phyloP scores from a whole-genome alignment of 129 eudicot genomes.

The Chrysanthemum seticuspe region DNA sequence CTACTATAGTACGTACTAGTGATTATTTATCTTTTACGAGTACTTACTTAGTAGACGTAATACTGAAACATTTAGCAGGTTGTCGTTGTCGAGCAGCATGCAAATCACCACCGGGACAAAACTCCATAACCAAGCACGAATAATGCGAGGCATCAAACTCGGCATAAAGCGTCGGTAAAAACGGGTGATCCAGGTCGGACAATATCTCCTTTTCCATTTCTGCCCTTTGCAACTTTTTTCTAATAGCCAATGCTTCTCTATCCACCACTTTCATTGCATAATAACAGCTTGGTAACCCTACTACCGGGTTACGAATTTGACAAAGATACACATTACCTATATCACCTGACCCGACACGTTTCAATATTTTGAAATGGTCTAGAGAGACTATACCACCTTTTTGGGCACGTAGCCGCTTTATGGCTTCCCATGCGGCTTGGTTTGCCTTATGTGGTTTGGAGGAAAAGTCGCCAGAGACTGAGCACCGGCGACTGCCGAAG shows the following conservation, averaged over 20 bases:
- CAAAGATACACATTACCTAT: constrained; percentile 75
- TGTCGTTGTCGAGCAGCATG: constrained; percentile 63
- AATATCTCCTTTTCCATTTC: constrained; percentile 73
- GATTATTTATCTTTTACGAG: not conserved
- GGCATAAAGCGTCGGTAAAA: constrained; percentile 70
- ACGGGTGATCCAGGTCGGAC: constrained; percentile 72
- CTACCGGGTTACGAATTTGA: constrained; percentile 66
- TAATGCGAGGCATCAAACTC: constrained; percentile 75
- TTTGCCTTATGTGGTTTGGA: constrained; percentile 77
- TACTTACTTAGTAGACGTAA: constrained; percentile 72
- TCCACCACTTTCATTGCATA: constrained; percentile 90
- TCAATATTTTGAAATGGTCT: constrained; percentile 61
- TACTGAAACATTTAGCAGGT: constrained; percentile 50
- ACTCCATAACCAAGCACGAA: constrained; percentile 83
- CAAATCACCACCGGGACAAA: constrained; percentile 82
- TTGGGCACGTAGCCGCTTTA: constrained; percentile 48
- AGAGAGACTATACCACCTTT: constrained; percentile 55
- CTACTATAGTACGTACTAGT: not conserved
- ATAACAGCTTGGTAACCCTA: constrained; percentile 44
- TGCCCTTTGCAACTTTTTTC: constrained; percentile 72
- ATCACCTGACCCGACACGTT: constrained; percentile 69
- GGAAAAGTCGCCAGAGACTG: constrained; percentile 40
- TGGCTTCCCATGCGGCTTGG: constrained; percentile 80
- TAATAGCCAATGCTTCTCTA: constrained; percentile 63
- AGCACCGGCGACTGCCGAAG: constrained; percentile 38